Conservation (phyloP, 345 rosid genomes). For the Physaria fendleri region DNA sequence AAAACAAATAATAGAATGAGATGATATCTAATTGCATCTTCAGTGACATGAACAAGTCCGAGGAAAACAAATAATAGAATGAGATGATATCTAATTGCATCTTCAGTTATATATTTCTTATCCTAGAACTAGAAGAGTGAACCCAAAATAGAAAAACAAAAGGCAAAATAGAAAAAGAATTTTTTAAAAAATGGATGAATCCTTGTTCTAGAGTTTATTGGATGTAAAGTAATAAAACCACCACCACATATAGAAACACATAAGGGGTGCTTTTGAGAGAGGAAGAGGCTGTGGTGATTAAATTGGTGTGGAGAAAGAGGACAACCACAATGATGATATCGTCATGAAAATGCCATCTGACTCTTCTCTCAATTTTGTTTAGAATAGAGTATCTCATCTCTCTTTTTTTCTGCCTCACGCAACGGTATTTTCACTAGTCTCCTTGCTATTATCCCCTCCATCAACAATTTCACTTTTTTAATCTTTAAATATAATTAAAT, state of each 20-base stretch:
- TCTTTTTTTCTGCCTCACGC: slow-evolving; percentile 34
- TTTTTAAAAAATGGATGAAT: background rate
- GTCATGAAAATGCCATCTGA: slow-evolving; percentile 62
- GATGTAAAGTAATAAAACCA: slow-evolving; percentile 38
- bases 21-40: no score
- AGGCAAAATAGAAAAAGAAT: background rate
- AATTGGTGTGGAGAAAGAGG: slow-evolving; percentile 49
- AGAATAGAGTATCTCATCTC: slow-evolving; percentile 70
- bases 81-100: slow-evolving; percentile 16
- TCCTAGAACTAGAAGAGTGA: background rate
- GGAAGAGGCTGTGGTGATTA: slow-evolving; percentile 40
- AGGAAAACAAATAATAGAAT: background rate
- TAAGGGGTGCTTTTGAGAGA: slow-evolving; percentile 39
- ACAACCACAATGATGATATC: slow-evolving; percentile 65
- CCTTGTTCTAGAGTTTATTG: slow-evolving; percentile 11
- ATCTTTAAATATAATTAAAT: background rate
- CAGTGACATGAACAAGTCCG: slow-evolving; percentile 4
- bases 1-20: background rate
- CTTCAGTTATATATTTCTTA: slow-evolving; percentile 7
- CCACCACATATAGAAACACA: slow-evolving; percentile 56
- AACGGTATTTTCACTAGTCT: slow-evolving; percentile 55
- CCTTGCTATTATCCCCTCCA: slow-evolving; percentile 56
- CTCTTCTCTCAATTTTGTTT: slow-evolving; percentile 60
- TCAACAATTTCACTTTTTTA: background rate
- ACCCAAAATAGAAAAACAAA: background rate